Base-by-base conservation (phyloP, 106 monocot genomes). In the Iris macrosiphon region DNA sequence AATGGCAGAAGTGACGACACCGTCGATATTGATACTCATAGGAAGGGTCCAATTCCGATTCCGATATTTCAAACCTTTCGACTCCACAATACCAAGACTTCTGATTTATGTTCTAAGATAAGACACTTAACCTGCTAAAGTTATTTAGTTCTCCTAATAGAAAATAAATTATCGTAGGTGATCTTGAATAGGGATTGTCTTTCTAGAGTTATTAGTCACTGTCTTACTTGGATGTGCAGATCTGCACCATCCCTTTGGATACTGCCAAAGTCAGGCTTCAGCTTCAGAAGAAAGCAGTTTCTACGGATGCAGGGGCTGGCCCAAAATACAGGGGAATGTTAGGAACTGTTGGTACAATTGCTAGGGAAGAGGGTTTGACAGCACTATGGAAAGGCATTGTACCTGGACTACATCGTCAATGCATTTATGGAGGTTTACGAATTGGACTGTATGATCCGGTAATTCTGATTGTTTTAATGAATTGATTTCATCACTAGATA, bases 261-360 rank as follows among this genome's bases (percentile, higher is more conserved):
- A 93, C 87, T 12, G 93, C 93, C 8, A 93, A 93, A 65, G 87
- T 93, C 7, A 74, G 92, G 73, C 92, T 93, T 50, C 92, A 93
- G 53, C 74, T 93, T 1, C 92, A 93, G 57, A 87, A 93, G 72
- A 80, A 78, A 33, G 76, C 56, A 6, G 59, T 40, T 29, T 7
- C 49, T 0, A 55, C 49, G 7, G 72, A 72, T 49, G 53, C 10
- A 2, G 30, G 40, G 3, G 52, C 63, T 19, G 11, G 69, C 27
- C 87, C 87, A 9, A 93, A 84, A 43, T 88, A 88, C 63, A 71
- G 72, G 15, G 88, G 93, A 4, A 40, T 93, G 69, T 29, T 88
- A 11, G 93, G 83, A 16, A 93, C 93, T 14, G 83, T 84, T 34
- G 78, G 64, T 19, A 88, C 87, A 15, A 87, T 93, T 60, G 87